Evolutionary conservation across 75 land plant genomes (phyloP), one percentile per base, ranked within the genome.

Genomic region (Cryptomeria japonica): DNA sequence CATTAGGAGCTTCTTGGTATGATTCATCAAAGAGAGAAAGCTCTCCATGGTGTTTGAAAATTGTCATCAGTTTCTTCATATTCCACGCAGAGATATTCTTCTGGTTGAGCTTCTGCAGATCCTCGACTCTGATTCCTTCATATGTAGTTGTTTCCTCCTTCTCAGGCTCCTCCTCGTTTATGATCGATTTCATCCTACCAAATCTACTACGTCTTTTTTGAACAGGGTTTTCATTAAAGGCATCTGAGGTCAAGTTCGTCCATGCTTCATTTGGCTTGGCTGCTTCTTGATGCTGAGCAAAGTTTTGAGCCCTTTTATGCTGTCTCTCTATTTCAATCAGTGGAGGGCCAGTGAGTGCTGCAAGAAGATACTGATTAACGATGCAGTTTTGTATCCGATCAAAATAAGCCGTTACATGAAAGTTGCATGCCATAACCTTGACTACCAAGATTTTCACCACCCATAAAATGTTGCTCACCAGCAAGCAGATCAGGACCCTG

Each of bases 31-130:
- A 72, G 31, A n/a, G 39, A 86, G 86, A 73, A 90, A 91, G 16
- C 87, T 89, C 82, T 87, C 80, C 72, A 42, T 83, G 46, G 89
- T 58, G 15, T 90, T 68, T 56, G 91, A 92, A 77, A 42, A 88
- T 32, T 38, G 32, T 80, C 53, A 89, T 86, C 77, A 92, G 73
- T 46, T 88, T 79, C 89, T 89, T 89, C 92, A 92, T 89, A n/a
- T 38, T 90, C 90, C 91, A 88, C 11, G 92, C 90, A 18, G 91
- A 87, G 12, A 89, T 85, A 38, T 87, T 92, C 84, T 86, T 85
- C 89, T 83, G 70, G 84, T 90, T 90, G 84, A 94, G 87, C 92
- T 86, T 94, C 42, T 85, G 89, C 90, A 94, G 78, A 72, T 72
- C 76, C 76, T 72, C 76, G 34, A 72, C 32, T n/a, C 13, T 72